Conservation (phyloP, 139 green algal genomes). For the Diplosphaera chodatii region DNA sequence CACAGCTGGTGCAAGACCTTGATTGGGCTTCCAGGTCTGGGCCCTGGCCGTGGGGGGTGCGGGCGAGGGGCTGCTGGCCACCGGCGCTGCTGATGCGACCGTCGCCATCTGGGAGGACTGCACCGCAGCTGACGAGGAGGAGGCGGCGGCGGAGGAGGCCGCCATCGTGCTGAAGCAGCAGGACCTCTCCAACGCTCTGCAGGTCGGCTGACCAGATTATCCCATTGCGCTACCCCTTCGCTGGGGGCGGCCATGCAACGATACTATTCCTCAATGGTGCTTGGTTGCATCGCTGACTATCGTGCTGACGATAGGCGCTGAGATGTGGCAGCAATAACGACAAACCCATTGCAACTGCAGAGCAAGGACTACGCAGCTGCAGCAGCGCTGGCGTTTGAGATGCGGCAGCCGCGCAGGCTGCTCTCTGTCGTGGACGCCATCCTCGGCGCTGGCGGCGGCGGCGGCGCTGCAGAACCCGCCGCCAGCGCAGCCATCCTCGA, state of each 20-base stretch:
- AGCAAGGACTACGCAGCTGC: slow-evolving; percentile 59
- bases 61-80: slow-evolving; percentile 38
- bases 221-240: no score
- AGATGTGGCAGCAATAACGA: no score
- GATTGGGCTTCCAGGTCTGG: slow-evolving; percentile 39
- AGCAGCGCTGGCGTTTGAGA: slow-evolving; percentile 73
- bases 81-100: slow-evolving; percentile 72
- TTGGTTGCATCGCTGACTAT: no score
- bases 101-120: slow-evolving; percentile 80
- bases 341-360: slow-evolving; percentile 24
- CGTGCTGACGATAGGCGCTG: no score
- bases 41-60: slow-evolving; percentile 41
- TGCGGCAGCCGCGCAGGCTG: slow-evolving; percentile 71
- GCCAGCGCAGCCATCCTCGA: neutral
- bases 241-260: no score
- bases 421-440: slow-evolving; percentile 54
- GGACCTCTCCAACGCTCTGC: slow-evolving; percentile 72
- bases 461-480: neutral
- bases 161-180: slow-evolving; percentile 63
- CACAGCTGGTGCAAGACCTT: slow-evolving; percentile 7
- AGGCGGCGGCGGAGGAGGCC: slow-evolving; percentile 40
- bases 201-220: slow-evolving; percentile 18
- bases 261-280: no score
- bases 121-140: slow-evolving; percentile 50
- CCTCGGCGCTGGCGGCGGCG: slow-evolving; percentile 3